These are phyloP conservation scores for Aureobasidium sp. DNA, from an alignment of 2,329 filamentous ascomycete species.

Conservation along the genomic window DNA sequence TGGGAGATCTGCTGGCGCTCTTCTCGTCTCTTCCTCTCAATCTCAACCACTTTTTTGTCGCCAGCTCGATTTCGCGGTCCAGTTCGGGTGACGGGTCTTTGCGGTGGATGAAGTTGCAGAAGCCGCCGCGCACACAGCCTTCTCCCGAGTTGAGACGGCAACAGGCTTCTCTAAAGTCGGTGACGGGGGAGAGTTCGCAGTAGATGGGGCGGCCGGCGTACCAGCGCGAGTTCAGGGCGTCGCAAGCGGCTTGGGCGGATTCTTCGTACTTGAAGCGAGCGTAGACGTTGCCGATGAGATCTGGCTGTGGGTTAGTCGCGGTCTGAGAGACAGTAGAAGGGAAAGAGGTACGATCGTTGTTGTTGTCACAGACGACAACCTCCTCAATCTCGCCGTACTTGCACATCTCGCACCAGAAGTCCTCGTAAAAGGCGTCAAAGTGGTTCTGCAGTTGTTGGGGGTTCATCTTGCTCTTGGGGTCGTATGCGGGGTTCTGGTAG, in stretches of 20 bases:
- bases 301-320: slow-evolving; percentile 32
- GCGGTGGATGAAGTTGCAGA: slow-evolving; percentile 98
- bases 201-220: slow-evolving; percentile 96
- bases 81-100: slow-evolving; percentile 89
- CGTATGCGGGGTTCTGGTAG: slow-evolving; percentile 97
- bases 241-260: slow-evolving; percentile 83
- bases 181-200: slow-evolving; percentile 93
- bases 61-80: slow-evolving; percentile 75
- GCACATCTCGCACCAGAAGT: slow-evolving; percentile 99
- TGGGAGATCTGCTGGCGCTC: slow-evolving; percentile 73
- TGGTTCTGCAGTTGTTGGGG: slow-evolving; percentile 93
- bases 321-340: background rate
- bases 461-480: slow-evolving; percentile 96
- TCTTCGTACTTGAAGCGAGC: slow-evolving; percentile 99
- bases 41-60: slow-evolving; percentile 95
- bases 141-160: slow-evolving; percentile 91
- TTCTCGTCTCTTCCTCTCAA: slow-evolving; percentile 72
- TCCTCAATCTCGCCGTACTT: slow-evolving; percentile 97
- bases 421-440: slow-evolving; percentile 99
- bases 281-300: slow-evolving; percentile 98
- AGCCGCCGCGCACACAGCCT: slow-evolving; percentile 89
- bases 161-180: slow-evolving; percentile 95
- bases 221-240: slow-evolving; percentile 89
- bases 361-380: slow-evolving; percentile 97
- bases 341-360: slow-evolving; percentile 73